These are phyloP conservation scores for Globisporangium paddicum DNA, from an alignment of 352 stramenopile species.

Conservation along the genomic window DNA sequence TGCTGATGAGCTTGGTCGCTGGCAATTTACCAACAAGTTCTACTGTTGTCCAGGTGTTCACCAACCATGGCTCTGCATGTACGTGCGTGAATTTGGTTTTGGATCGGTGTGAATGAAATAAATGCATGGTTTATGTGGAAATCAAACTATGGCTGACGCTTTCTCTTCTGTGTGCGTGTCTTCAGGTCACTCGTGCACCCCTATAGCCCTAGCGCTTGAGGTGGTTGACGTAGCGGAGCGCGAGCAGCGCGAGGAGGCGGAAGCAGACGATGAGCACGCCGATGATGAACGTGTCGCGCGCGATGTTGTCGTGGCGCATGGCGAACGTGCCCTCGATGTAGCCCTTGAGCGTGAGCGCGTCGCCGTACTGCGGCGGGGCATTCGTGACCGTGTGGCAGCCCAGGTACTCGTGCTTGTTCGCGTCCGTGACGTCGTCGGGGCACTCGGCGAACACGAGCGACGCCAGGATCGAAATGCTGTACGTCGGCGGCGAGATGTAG, in stretches of 20 bases:
- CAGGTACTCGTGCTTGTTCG: slow-evolving; percentile 13
- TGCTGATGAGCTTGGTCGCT: too few relatives aligned
- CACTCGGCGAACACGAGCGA: slow-evolving; percentile 37
- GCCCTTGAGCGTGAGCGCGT: slow-evolving; percentile 28
- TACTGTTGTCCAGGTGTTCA: too few relatives aligned
- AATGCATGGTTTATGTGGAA: too few relatives aligned
- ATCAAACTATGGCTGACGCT: too few relatives aligned
- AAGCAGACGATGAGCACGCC: slow-evolving; percentile 38
- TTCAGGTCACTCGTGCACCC: too few relatives aligned
- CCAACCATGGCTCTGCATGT: too few relatives aligned
- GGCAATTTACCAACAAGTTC: too few relatives aligned
- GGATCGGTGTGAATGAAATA: too few relatives aligned
- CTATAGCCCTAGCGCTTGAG: slow-evolving; percentile 32
- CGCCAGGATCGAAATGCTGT: slow-evolving; percentile 34
- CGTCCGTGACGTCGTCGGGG: slow-evolving; percentile 11
- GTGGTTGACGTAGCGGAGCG: slow-evolving; percentile 46
- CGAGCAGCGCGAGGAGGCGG: slow-evolving; percentile 39
- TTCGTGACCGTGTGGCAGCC: slow-evolving; percentile 26
- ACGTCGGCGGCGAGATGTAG: slow-evolving; percentile 44
- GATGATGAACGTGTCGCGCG: slow-evolving; percentile 26
- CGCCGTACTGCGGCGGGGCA: slow-evolving; percentile 18
- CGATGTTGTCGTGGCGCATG: slow-evolving; percentile 29
- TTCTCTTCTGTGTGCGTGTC: too few relatives aligned
- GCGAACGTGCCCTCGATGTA: slow-evolving; percentile 36
- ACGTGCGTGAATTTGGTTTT: too few relatives aligned